These are phyloP conservation scores for Raphanus raphanistrum DNA, from an alignment of 345 rosid genomes.

Conservation along the genomic window DNA sequence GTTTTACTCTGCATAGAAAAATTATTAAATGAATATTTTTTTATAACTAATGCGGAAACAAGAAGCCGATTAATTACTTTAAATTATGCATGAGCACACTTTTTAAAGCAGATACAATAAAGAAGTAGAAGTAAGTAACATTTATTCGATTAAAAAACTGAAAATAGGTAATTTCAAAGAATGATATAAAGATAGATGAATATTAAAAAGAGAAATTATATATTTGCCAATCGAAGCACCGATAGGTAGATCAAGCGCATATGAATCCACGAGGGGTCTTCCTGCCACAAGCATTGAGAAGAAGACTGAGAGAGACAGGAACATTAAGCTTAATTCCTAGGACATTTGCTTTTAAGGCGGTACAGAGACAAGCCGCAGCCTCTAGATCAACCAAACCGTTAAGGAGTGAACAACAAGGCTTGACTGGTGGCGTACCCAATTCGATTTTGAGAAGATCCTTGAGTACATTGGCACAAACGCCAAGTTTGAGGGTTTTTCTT, in stretches of 20 bases:
- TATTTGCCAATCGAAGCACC: not conserved
- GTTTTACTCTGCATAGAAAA: not conserved
- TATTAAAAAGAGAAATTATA: not conserved
- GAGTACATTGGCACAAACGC: slow-evolving; percentile 52
- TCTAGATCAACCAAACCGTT: slow-evolving; percentile 54
- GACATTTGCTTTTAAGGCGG: slow-evolving; percentile 57
- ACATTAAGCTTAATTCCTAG: slow-evolving; percentile 51
- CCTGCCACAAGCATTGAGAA: slow-evolving; percentile 58
- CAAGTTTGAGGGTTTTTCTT: slow-evolving; percentile 52
- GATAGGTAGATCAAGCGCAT: slow-evolving; percentile 9
- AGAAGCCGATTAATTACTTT: not conserved
- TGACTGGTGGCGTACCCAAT: slow-evolving; percentile 45
- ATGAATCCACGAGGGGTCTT: slow-evolving; percentile 40
- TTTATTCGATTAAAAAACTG: not conserved
- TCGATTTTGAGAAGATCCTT: slow-evolving; percentile 38
- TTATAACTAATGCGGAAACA: not conserved
- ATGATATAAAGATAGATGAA: not conserved
- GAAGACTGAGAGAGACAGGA: slow-evolving; percentile 54
- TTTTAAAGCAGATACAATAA: not conserved
- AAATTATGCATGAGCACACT: not conserved
- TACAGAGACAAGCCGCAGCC: slow-evolving; percentile 71
- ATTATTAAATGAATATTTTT: not conserved
- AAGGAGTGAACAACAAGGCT: slow-evolving; percentile 55
- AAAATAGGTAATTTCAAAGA: not conserved
- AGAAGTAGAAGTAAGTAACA: not conserved